Conservation (phyloP, 2,329 filamentous ascomycete species). For the Sarocladium oryzae region DNA sequence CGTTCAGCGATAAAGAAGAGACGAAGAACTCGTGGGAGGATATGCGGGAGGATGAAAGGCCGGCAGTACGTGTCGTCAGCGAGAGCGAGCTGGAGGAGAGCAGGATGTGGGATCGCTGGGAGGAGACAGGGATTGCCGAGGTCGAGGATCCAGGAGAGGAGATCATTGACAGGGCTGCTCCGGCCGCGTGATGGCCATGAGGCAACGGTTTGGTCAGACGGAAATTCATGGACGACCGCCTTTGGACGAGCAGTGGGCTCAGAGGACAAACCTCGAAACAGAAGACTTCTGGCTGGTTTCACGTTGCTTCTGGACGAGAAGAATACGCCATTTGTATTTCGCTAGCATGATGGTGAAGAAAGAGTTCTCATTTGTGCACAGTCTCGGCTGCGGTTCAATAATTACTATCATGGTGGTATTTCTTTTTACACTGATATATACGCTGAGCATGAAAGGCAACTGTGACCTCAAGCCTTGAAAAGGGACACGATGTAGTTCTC, state of each 20-base stretch:
- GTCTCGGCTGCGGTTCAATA: too few species aligned
- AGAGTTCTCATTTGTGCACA: too few species aligned
- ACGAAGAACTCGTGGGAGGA: slow-evolving; percentile 21
- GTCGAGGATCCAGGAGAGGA: slow-evolving; percentile 17
- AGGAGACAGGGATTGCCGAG: slow-evolving; percentile 18
- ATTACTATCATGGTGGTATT: neutral
- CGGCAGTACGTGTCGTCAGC: slow-evolving; percentile 17
- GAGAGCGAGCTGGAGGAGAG: slow-evolving; percentile 17
- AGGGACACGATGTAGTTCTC: slow-evolving; percentile 15
- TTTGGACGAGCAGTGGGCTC: too few species aligned
- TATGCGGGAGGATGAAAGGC: slow-evolving; percentile 24
- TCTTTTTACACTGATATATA: neutral
- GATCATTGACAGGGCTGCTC: neutral
- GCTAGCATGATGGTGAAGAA: too few species aligned
- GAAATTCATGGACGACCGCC: too few species aligned
- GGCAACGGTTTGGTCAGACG: too few species aligned
- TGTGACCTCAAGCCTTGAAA: slow-evolving; percentile 5
- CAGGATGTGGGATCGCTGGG: slow-evolving; percentile 21
- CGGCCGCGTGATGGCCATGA: neutral
- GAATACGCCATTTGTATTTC: too few species aligned
- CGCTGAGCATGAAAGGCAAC: too few species aligned
- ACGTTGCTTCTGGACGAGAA: too few species aligned
- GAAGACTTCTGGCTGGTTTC: too few species aligned
- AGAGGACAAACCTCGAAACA: too few species aligned
- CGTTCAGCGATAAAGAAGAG: slow-evolving; percentile 10